A percentile compares a stretch with the other conserved stretches of the same genome.
Evolutionary conservation across 371 early-diverging fungal genomes (phyloP).

Genomic region (Circinella umbellata): DNA sequence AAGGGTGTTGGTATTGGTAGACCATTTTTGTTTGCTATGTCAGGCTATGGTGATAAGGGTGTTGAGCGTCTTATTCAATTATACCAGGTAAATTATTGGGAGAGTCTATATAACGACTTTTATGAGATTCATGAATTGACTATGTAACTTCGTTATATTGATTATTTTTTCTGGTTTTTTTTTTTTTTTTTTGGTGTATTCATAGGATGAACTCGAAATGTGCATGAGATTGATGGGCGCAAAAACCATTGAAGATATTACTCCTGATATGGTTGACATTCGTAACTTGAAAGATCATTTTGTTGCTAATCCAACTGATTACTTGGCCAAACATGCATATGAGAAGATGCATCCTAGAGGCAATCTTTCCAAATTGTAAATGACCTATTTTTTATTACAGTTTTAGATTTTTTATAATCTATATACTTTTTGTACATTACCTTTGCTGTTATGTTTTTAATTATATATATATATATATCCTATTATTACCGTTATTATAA

Average conservation of each 20-base stretch:
- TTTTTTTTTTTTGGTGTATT: conserved; percentile 37
- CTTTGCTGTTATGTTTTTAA: background rate
- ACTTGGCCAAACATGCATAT: conserved; percentile 43
- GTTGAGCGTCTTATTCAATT: conserved; percentile 76
- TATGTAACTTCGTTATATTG: no score
- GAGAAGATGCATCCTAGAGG: conserved; percentile 48
- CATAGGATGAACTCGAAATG: conserved; percentile 71
- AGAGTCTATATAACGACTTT: background rate
- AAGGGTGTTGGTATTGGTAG: conserved; percentile 93
- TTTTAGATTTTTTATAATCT: background rate
- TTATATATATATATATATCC: no score
- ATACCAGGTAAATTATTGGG: conserved; percentile 48
- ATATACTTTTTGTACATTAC: background rate
- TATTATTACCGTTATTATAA: no score
- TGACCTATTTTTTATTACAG: background rate
- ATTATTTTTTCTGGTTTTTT: background rate
- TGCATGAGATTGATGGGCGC: conserved; percentile 67
- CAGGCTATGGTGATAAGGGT: conserved; percentile 77
- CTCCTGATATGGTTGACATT: conserved; percentile 29
- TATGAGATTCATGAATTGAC: no score
- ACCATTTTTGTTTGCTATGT: conserved; percentile 81
- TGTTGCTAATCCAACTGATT: conserved; percentile 45
- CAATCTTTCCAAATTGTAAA: conserved; percentile 41
- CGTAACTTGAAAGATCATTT: conserved; percentile 54
- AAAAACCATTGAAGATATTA: conserved; percentile 2